Conservation (phyloP, 1,284 basidiomycete genomes). For the Ustilago lituana region DNA sequence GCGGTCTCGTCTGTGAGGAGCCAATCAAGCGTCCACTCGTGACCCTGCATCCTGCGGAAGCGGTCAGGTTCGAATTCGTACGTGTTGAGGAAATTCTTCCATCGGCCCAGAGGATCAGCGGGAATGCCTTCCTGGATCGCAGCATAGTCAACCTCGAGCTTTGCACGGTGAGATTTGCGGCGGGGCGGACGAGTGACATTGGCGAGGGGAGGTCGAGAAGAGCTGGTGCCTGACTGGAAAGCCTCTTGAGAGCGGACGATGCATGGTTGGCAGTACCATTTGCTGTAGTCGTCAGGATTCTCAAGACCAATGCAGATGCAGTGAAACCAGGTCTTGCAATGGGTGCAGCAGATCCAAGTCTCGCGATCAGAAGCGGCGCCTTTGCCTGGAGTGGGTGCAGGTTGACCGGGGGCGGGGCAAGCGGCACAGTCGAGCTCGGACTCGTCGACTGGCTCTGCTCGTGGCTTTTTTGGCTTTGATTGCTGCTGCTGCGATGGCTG, state of each 20-base stretch:
- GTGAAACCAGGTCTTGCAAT: slow-evolving; percentile 58
- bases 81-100: slow-evolving; percentile 41
- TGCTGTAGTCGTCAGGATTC: slow-evolving; percentile 48
- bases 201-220: slow-evolving; percentile 17
- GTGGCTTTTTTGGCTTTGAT: slow-evolving; percentile 17
- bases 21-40: slow-evolving; percentile 57
- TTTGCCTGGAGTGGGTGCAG: slow-evolving; percentile 33
- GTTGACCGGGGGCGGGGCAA: slow-evolving; percentile 29
- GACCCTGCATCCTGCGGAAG: slow-evolving; percentile 43
- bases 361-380: slow-evolving; percentile 44
- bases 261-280: slow-evolving; percentile 57
- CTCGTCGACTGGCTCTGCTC: slow-evolving; percentile 36
- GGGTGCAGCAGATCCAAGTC: slow-evolving; percentile 57
- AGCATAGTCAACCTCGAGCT: slow-evolving; percentile 53
- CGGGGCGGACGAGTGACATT: slow-evolving; percentile 40
- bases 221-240: slow-evolving; percentile 23
- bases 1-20: slow-evolving; percentile 38
- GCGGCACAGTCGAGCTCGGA: slow-evolving; percentile 49
- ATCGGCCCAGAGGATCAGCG: slow-evolving; percentile 53
- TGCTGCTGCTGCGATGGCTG: slow-evolving; percentile 5
- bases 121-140: slow-evolving; percentile 59
- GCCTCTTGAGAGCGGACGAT: slow-evolving; percentile 18
- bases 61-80: slow-evolving; percentile 36
- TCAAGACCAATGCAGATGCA: slow-evolving; percentile 49
- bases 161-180: slow-evolving; percentile 44